Base-by-base conservation (phyloP, 1,284 basidiomycete genomes). In the Puccinia novopanici region DNA sequence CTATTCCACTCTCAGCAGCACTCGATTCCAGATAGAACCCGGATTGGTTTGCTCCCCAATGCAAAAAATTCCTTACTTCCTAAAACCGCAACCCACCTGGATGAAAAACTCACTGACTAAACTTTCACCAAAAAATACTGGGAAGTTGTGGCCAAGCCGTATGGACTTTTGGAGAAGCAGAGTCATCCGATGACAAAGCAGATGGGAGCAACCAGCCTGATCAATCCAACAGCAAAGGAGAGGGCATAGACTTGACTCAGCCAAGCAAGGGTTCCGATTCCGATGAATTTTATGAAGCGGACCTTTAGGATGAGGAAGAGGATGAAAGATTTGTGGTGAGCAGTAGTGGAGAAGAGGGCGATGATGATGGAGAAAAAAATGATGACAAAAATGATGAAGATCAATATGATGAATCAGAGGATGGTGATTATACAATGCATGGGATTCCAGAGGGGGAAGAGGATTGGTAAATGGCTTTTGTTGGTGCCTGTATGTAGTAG, bases 1-100 rank as follows among this genome's bases (percentile, higher is more conserved):
- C n/a, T 80, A n/a, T n/a, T n/a, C n/a, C n/a, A n/a, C n/a, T n/a
- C n/a, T 52, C 77, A 79, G 37, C 45, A 68, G 57, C 45, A 57
- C 12, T 45, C 65, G 4, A 79, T 79, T 30, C 50, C 54, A 22
- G 63, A 79, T 34, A 30, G 24, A 30, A 27, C n/a, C 5, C 12
- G 37, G 22, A 45, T 79, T 30, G 65, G 19, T 57, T 79, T 79
- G 34, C 55, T 79, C 8, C 68, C 54, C 37, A 54, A 79, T 72
- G 77, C 77, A 24, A 57, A 34, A n/a, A 42, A 72, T 0, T 78
- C 76, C 40, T 61, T 78, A 22, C 24, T 78, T 19, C 63, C 54
- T 24, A 71, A 78, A 71, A 3, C 12, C 15, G 68, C 50, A 52
- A 22, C 8, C 42, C 54, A 61, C 27, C 73, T 55, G 5, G 73